Evolutionary conservation across 2,329 filamentous ascomycete genomes (phyloP).

Genomic region (Aaosphaeria arxii): DNA sequence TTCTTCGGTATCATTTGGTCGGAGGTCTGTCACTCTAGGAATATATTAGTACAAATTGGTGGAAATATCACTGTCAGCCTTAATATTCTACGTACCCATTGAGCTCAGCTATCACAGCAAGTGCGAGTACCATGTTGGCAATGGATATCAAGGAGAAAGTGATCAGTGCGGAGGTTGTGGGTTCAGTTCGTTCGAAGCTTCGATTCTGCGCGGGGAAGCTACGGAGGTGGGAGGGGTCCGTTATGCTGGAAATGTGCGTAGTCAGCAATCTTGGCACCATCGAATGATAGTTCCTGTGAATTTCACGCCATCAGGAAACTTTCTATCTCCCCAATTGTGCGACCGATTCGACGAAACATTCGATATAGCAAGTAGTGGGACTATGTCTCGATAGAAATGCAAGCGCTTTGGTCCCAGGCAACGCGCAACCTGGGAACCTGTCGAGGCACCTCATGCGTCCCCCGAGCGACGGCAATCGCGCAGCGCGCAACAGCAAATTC

Average conservation of each 20-base stretch:
- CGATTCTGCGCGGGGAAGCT: too few relatives aligned
- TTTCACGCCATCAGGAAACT: too few relatives aligned
- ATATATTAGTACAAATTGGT: neutral
- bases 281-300: too few relatives aligned
- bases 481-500: too few relatives aligned
- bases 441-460: constrained; percentile 61
- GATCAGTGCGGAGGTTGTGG: too few relatives aligned
- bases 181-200: too few relatives aligned
- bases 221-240: too few relatives aligned
- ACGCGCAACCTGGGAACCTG: constrained; percentile 60
- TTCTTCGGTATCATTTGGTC: constrained; percentile 76
- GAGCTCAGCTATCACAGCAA: constrained; percentile 38
- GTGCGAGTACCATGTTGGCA: constrained; percentile 28
- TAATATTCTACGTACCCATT: constrained; percentile 20
- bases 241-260: too few relatives aligned
- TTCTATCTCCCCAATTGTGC: too few relatives aligned
- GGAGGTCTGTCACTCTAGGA: constrained; percentile 80
- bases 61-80: neutral
- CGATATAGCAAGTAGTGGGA: constrained; percentile 4
- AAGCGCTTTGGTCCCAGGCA: constrained; percentile 65
- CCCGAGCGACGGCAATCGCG: constrained; percentile 47
- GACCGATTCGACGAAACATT: too few relatives aligned
- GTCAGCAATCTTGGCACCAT: too few relatives aligned
- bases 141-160: too few relatives aligned
- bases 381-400: constrained; percentile 55